These are phyloP conservation scores for Aureobasidium sp. DNA, from an alignment of 2,329 filamentous ascomycete genomes.

Conservation along the genomic window DNA sequence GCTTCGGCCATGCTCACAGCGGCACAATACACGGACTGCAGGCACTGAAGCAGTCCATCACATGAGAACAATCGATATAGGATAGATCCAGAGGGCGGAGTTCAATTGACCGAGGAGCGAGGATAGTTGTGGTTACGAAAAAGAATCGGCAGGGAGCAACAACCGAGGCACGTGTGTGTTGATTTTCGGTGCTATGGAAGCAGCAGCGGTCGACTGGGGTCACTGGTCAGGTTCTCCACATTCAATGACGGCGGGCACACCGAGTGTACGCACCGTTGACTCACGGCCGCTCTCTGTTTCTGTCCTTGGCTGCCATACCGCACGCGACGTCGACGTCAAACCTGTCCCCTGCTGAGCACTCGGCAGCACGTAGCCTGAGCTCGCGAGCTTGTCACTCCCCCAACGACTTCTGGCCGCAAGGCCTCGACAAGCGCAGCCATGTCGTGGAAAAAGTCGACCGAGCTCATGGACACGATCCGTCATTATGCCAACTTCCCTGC, in stretches of 20 bases:
- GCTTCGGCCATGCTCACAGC: not conserved
- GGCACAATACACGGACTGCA: not conserved
- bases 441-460: conserved; percentile 88
- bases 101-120: not conserved
- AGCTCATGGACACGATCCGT: conserved; percentile 93
- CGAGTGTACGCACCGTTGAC: not conserved
- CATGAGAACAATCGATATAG: not conserved
- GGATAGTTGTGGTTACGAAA: not conserved
- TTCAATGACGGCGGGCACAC: not conserved
- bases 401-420: conserved; percentile 16
- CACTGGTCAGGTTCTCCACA: not conserved
- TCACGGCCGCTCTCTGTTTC: not conserved
- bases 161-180: not conserved
- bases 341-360: not conserved
- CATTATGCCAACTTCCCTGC: conserved; percentile 97
- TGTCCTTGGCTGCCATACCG: not conserved
- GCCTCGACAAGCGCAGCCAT: conserved; percentile 42
- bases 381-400: conserved; percentile 4
- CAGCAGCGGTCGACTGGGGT: not conserved
- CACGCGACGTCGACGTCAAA: not conserved
- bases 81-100: not conserved
- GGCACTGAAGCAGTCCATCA: not conserved
- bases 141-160: not conserved
- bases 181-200: not conserved
- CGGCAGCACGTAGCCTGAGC: conserved; percentile 6